Base-by-base conservation (phyloP, 345 rosid genomes). In the Ceriops zippeliana region DNA sequence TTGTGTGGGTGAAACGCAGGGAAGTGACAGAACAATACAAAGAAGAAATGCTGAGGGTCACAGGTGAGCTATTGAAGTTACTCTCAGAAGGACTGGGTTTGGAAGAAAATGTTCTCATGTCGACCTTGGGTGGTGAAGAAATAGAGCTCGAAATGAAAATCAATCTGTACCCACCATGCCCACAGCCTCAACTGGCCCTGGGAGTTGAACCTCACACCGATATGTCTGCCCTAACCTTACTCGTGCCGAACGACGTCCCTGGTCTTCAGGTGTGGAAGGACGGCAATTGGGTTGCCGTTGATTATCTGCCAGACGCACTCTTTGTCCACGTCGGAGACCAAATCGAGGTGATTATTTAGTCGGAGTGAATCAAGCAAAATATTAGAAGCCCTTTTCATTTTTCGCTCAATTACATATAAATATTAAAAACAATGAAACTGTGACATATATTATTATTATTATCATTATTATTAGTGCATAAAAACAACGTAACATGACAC, bases 141-240 rank as follows among this genome's bases (percentile, higher is more conserved):
- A 74, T 86, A 49, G 86, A 79, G 65, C 19, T 75, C 5, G 86
- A 82, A 78, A 82, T 86, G 87, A 86, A 83, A 58, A 82, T 86
- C 34, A 86, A 86, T 60, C 54, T 80, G 73, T 86, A 83, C 51
- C 90, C 90, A 15, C 90, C 87, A 26, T 86, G 87, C 65, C 88
- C 90, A n/a, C 81, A 83, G 26, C 90, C 87, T 28, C 47, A 86
- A 26, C 80, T 82, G n/a, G 86, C 85, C 8, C 70, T 84, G 0
- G 90, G 90, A 24, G 85, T 84, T 46, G 86, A 84, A 58, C 76
- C 88, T 54, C 90, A 86, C 65, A 84, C 90, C 0, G 90, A 86
- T 64, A 82, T 86, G 85, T 80, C 84, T 16, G 85, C 86, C 0
- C 70, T 86, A 70, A 86, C 90, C 69, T 60, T 82, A 35, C 76